Base-by-base conservation (phyloP, 306 rosid species). In the Neltuma alba region DNA sequence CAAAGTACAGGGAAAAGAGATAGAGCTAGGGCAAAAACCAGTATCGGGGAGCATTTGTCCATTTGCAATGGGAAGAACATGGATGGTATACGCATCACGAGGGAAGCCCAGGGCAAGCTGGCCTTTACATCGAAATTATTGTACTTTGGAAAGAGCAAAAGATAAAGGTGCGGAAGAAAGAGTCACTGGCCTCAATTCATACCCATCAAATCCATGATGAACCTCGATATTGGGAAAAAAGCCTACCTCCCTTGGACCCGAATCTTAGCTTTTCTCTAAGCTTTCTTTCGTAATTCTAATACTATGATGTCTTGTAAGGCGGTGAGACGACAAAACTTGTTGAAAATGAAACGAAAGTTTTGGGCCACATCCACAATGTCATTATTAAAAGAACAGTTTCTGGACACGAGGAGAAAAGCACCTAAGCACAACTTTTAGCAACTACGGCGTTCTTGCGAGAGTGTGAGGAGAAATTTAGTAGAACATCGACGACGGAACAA, bases 71-170 rank as follows among this genome's bases (percentile, higher is more conserved):
- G 36, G 64, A 25, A 27, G 34, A 12, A 58, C 12, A 27, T 25
- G 15, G 65, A 11, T 18, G 63, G 63, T 11, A 12, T n/a, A 58
- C 34, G 34, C 27, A 58, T 58, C 13, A 12, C 65, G 36, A 58
- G 65, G 15, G 83, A 76, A 55, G 74, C 83, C 72, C 33, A 37
- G 12, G 57, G 45, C 61, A n/a, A 75, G 58, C 40, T 16, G 60
- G 69, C 55, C 14, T 77, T 37, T n/a, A 37, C 18, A 20, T 1
- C 28, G 4, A 66, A 66, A 66, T 68, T 67, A 74, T 76, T 80
- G 75, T 72, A 76, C 80, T 69, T 55, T 1, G 25, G 62, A 11
- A 70, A 88, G 83, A 83, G 85, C 83, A 83, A 82, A 85, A 77
- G 77, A 74, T 73, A 83, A 83, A 81, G 70, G 70, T 16, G 30